Conservation (phyloP, 495 filamentous ascomycete species). For the Ascobolus immersus region DNA sequence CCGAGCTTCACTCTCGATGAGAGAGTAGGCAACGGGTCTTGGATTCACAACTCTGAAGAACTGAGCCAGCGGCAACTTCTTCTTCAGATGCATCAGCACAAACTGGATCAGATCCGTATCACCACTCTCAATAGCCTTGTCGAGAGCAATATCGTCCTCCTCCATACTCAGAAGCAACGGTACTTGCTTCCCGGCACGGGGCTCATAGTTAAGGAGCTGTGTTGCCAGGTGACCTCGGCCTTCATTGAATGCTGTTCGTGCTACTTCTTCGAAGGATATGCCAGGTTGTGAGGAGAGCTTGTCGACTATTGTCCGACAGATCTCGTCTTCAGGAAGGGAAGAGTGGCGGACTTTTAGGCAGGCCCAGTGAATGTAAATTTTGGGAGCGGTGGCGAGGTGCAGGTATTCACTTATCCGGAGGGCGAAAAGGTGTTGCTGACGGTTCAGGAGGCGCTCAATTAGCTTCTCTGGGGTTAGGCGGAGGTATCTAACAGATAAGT, state of each 20-base stretch:
- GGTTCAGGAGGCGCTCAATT: constrained; percentile 58
- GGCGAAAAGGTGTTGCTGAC: constrained; percentile 76
- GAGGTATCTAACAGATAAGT: constrained; percentile 21
- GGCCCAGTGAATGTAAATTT: constrained; percentile 91
- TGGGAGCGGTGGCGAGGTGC: constrained; percentile 58
- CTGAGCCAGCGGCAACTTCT: constrained; percentile 64
- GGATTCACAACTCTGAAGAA: constrained; percentile 86
- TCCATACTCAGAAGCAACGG: constrained; percentile 87
- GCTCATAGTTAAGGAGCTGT: constrained; percentile 74
- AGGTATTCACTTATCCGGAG: constrained; percentile 75
- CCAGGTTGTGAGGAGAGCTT: constrained; percentile 66
- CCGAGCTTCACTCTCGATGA: constrained; percentile 62
- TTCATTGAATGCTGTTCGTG: constrained; percentile 85
- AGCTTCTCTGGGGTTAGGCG: constrained; percentile 71
- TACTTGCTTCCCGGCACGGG: constrained; percentile 79
- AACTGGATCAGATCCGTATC: constrained; percentile 80
- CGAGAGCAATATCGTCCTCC: constrained; percentile 80
- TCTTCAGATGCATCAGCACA: constrained; percentile 69
- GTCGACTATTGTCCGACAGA: constrained; percentile 66
- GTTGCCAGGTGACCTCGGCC: constrained; percentile 68
- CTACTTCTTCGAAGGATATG: constrained; percentile 85
- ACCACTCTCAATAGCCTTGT: constrained; percentile 89
- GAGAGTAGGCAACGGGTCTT: constrained; percentile 62
- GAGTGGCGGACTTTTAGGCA: constrained; percentile 75
- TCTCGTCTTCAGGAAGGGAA: constrained; percentile 60